phyloP scores from a whole-genome alignment of 441 rosid species.

The Pelargonium cotyledonis region DNA sequence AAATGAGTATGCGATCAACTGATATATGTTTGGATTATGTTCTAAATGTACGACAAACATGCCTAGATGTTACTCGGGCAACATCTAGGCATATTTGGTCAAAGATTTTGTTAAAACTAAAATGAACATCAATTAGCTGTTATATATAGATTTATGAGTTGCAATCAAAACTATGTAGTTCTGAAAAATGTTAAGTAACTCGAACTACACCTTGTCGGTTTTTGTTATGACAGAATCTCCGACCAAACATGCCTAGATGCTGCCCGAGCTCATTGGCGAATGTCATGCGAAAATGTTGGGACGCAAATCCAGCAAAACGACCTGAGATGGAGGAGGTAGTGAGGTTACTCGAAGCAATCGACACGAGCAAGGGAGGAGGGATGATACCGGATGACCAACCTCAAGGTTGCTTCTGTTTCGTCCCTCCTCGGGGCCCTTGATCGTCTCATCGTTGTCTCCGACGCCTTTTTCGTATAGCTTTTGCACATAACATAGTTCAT shows the following conservation, averaged over 20 bases:
- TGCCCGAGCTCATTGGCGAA: conserved; percentile 83
- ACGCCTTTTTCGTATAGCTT: not conserved
- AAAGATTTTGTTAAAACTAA: conserved; percentile 48
- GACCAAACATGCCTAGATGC: conserved; percentile 98
- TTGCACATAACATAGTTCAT: not conserved
- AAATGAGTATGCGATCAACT: no score
- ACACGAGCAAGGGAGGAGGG: conserved; percentile 90
- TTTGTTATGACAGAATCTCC: conserved; percentile 49
- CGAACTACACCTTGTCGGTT: not conserved
- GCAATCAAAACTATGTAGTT: no score
- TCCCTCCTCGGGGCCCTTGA: conserved; percentile 66
- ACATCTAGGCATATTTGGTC: conserved; percentile 98
- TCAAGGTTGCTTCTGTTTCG: conserved; percentile 79
- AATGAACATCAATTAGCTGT: not conserved
- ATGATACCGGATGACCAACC: conserved; percentile 90
- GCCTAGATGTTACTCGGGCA: conserved; percentile 46
- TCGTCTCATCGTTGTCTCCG: not conserved
- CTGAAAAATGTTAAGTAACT: not conserved
- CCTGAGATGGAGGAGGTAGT: conserved; percentile 99
- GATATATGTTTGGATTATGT: no score
- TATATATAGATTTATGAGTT: no score
- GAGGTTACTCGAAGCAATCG: conserved; percentile 74
- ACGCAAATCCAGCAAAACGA: conserved; percentile 80
- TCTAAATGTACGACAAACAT: no score
- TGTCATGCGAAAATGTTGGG: conserved; percentile 97